Conservation (phyloP, 2,329 filamentous ascomycete species). For the Epichloe sylvatica region DNA sequence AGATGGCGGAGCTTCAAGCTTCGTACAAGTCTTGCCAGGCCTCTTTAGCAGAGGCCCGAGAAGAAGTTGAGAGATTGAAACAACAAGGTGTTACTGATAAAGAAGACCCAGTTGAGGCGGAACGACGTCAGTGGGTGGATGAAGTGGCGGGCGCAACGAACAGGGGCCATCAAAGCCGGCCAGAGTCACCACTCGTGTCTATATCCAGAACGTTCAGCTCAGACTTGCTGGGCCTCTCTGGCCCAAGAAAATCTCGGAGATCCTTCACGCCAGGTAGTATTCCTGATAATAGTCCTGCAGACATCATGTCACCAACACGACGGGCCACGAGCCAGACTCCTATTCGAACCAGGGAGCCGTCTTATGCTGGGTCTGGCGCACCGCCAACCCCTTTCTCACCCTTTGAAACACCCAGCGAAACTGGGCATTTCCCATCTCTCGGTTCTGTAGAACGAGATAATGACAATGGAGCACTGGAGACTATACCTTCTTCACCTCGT, state of each 20-base stretch:
- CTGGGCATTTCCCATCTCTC: conserved; percentile 23
- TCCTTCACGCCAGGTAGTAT: conserved; percentile 34
- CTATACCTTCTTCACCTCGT: conserved; percentile 42
- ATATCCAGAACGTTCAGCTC: conserved; percentile 39
- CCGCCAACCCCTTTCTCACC: conserved; percentile 31
- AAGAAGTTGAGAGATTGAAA: conserved; percentile 35
- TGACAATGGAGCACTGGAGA: conserved; percentile 38
- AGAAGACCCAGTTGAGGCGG: not conserved
- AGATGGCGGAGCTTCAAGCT: conserved; percentile 48
- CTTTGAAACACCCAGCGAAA: conserved; percentile 27
- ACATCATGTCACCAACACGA: conserved; percentile 28
- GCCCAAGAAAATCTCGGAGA: conserved; percentile 21
- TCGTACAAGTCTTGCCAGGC: conserved; percentile 53
- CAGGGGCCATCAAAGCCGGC: conserved; percentile 32
- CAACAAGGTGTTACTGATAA: conserved; percentile 19
- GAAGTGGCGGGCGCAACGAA: conserved; percentile 29
- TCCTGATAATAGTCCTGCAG: conserved; percentile 22
- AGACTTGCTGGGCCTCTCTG: conserved; percentile 35
- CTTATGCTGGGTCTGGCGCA: conserved; percentile 22
- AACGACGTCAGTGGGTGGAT: conserved; percentile 26
- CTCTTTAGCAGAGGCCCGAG: conserved; percentile 41
- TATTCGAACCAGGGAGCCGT: conserved; percentile 26
- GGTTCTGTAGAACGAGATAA: conserved; percentile 35
- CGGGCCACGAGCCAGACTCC: conserved; percentile 37
- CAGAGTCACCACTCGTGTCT: conserved; percentile 40